A percentile compares a stretch with the other conserved stretches of the same genome.
These are phyloP conservation scores for Hymenotorrendiella dingleyae DNA, from an alignment of 2,329 filamentous ascomycete genomes.

Conservation along the genomic window DNA sequence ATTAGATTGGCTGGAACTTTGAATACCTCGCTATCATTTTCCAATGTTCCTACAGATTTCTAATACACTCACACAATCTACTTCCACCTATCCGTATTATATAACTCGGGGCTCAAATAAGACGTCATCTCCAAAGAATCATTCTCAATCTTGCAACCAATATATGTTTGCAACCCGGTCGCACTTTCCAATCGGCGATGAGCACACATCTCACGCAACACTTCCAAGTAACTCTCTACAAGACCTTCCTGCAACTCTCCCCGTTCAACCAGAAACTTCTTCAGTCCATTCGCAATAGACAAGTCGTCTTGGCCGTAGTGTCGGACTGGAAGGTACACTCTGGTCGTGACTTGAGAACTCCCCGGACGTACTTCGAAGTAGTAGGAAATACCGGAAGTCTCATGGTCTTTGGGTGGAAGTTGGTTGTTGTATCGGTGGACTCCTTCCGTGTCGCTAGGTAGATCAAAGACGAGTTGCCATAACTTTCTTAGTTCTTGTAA, in stretches of 20 bases:
- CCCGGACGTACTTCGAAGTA: neutral
- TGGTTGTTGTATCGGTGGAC: neutral
- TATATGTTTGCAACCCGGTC: neutral
- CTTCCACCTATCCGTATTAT: neutral
- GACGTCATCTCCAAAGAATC: neutral
- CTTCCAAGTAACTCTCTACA: neutral
- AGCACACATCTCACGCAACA: neutral
- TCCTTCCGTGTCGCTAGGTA: too few relatives aligned
- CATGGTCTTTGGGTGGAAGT: neutral
- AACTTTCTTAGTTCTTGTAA: neutral
- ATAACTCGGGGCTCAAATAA: neutral
- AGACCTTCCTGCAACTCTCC: neutral
- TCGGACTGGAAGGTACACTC: neutral
- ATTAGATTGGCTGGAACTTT: too few relatives aligned
- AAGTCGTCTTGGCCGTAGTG: neutral
- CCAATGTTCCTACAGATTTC: too few relatives aligned
- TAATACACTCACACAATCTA: too few relatives aligned
- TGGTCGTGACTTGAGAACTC: neutral
- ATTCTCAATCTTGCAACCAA: neutral
- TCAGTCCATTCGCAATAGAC: neutral
- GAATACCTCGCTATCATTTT: too few relatives aligned
- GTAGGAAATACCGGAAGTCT: neutral
- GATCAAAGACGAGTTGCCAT: neutral
- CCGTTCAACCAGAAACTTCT: neutral
- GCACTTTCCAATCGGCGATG: neutral